Percentiles rank a stretch among this genome's conserved stretches.
Conservation (phyloP, 352 stramenopile species). For the Peronosclerospora sorghi region DNA sequence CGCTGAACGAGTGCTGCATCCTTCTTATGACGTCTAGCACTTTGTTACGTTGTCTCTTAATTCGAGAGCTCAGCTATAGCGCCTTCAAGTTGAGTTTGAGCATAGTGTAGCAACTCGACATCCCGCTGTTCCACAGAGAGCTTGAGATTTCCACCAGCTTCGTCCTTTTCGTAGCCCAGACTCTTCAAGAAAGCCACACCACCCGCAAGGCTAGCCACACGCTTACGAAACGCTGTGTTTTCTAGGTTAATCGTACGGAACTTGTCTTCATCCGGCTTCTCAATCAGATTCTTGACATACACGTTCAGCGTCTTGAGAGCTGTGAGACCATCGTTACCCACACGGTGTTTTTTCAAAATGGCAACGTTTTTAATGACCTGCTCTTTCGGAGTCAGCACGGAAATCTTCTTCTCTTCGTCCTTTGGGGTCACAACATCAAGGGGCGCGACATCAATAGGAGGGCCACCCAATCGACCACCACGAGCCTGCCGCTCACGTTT, state of each 20-base stretch:
- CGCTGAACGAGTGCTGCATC: neutral
- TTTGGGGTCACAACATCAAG: slow-evolving; percentile 19
- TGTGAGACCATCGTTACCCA: slow-evolving; percentile 69
- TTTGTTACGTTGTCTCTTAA: slow-evolving; percentile 13
- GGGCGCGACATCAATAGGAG: slow-evolving; percentile 43
- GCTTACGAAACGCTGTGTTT: slow-evolving; percentile 85
- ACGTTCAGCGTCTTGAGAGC: slow-evolving; percentile 78
- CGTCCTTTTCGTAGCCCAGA: slow-evolving; percentile 85
- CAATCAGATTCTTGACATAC: slow-evolving; percentile 82
- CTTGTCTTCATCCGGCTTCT: slow-evolving; percentile 84
- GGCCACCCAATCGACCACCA: slow-evolving; percentile 65
- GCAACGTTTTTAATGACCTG: slow-evolving; percentile 61
- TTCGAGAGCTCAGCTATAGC: slow-evolving; percentile 58
- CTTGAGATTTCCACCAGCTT: slow-evolving; percentile 49
- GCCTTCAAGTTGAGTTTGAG: slow-evolving; percentile 37
- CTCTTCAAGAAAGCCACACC: slow-evolving; percentile 78
- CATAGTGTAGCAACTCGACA: slow-evolving; percentile 49
- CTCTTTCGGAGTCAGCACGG: slow-evolving; percentile 47
- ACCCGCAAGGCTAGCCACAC: slow-evolving; percentile 74
- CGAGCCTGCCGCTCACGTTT: slow-evolving; percentile 83
- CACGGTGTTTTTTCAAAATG: slow-evolving; percentile 80
- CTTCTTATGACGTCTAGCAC: slow-evolving; percentile 21
- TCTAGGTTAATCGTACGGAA: slow-evolving; percentile 87
- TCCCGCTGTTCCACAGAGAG: slow-evolving; percentile 53
- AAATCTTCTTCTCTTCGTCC: slow-evolving; percentile 21